Evolutionary conservation across 441 rosid genomes (phyloP).

Genomic region (Manihot esculenta): DNA sequence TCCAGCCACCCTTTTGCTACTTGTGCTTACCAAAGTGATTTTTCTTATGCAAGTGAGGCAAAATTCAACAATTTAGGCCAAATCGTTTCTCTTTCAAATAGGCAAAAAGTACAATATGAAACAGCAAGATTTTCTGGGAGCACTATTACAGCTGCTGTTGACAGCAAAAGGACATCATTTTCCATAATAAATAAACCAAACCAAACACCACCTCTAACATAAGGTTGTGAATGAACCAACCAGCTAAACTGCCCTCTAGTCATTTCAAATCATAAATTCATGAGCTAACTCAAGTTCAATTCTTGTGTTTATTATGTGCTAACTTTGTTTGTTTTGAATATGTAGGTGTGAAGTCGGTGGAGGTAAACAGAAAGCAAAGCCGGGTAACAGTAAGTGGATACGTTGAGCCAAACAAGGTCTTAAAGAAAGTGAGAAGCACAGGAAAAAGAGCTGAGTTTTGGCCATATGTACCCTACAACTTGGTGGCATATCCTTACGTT

Average conservation of each 20-base stretch:
- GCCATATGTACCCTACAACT: constrained; percentile 77
- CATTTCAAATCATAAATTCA: too few relatives aligned
- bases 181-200: constrained; percentile 22
- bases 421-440: constrained; percentile 57
- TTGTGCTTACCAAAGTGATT: neutral
- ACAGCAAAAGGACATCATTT: constrained; percentile 10
- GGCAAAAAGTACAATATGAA: neutral
- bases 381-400: constrained; percentile 67
- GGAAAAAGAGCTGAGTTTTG: constrained; percentile 87
- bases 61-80: neutral
- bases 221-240: constrained; percentile 4
- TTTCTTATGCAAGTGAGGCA: neutral
- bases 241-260: too few relatives aligned
- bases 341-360: constrained; percentile 64
- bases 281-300: too few relatives aligned
- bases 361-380: constrained; percentile 70
- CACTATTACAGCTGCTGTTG: neutral
- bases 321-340: too few relatives aligned
- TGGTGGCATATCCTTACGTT: constrained; percentile 82
- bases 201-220: constrained; percentile 10
- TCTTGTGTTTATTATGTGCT: too few relatives aligned
- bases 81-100: neutral
- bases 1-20: constrained; percentile 3
- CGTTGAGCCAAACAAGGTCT: constrained; percentile 72
- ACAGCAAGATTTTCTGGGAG: neutral